These are phyloP conservation scores for Debaryomycetaceae sp. DNA, from an alignment of 1,139 yeast species.

Conservation along the genomic window DNA sequence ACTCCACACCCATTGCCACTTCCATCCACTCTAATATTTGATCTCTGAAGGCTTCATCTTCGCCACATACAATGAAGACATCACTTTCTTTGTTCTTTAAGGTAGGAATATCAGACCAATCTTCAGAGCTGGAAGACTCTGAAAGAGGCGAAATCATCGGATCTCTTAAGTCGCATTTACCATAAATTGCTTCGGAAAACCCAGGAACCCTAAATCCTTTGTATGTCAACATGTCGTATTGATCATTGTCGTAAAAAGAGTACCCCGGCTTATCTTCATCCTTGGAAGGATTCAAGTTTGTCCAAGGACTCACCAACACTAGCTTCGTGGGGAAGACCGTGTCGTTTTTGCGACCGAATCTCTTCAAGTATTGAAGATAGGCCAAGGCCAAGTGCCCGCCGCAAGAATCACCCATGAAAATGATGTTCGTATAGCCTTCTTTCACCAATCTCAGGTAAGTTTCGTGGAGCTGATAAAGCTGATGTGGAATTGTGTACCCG, in stretches of 20 bases:
- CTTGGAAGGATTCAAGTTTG: constrained; percentile 14
- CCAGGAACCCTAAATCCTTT: constrained; percentile 4
- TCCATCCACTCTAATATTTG: constrained; percentile 37
- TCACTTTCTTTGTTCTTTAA: constrained; percentile 22
- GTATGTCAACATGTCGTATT: constrained; percentile 29
- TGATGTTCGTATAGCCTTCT: constrained; percentile 29
- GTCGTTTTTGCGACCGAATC: constrained; percentile 2
- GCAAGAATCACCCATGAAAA: constrained; percentile 41
- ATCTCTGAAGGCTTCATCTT: constrained; percentile 44
- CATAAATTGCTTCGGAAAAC: constrained; percentile 8
- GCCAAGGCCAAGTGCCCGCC: constrained; percentile 37
- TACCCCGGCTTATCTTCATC: constrained; percentile 21
- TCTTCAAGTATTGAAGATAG: constrained; percentile 26
- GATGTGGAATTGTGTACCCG: constrained; percentile 34
- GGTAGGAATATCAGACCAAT: constrained; percentile 36
- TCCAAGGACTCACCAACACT: constrained; percentile 41
- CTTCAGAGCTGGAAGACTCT: constrained; percentile 33
- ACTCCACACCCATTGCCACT: constrained; percentile 28
- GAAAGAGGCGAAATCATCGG: constrained; percentile 8
- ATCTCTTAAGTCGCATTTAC: constrained; percentile 9
- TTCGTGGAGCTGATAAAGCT: constrained; percentile 29
- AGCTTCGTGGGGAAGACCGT: constrained; percentile 28
- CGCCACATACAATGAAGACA: constrained; percentile 35
- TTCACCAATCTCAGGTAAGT: constrained; percentile 24
- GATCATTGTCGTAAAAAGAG: constrained; percentile 33